A percentile compares a stretch with the other conserved stretches of the same genome.
Conservation (phyloP, 2,329 filamentous ascomycete species). For the Alternaria atra region DNA sequence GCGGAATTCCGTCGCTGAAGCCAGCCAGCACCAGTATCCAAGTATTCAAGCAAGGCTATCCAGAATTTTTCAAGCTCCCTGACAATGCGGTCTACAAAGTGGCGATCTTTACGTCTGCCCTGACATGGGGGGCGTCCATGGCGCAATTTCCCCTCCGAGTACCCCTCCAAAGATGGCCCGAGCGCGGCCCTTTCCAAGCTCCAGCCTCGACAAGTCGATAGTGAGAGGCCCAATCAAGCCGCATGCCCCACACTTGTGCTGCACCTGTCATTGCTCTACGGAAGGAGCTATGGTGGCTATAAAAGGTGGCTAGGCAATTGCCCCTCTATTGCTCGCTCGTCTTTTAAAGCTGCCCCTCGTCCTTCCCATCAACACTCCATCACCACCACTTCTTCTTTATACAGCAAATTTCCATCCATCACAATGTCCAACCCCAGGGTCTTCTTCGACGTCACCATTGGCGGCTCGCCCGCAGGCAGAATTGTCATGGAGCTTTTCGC, state of each 20-base stretch:
- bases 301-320: slow-evolving; percentile 20
- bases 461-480: slow-evolving; percentile 74
- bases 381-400: slow-evolving; percentile 14
- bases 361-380: slow-evolving; percentile 23
- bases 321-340: slow-evolving; percentile 20
- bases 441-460: slow-evolving; percentile 92
- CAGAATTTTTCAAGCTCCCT: neutral
- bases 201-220: slow-evolving; percentile 3
- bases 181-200: slow-evolving; percentile 12
- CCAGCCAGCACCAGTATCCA: neutral
- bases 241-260: slow-evolving; percentile 17
- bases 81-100: neutral
- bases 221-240: slow-evolving; percentile 15
- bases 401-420: slow-evolving; percentile 25
- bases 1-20: neutral
- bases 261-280: slow-evolving; percentile 16
- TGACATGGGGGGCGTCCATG: slow-evolving; percentile 11
- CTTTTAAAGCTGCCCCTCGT: slow-evolving; percentile 28
- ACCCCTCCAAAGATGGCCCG: slow-evolving; percentile 23
- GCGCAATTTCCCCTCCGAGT: slow-evolving; percentile 19
- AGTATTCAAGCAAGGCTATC: neutral
- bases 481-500: slow-evolving; percentile 79
- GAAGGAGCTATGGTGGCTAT: slow-evolving; percentile 19
- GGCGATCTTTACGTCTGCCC: slow-evolving; percentile 13
- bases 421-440: slow-evolving; percentile 68